Evolutionary conservation across 2,329 filamentous ascomycete genomes (phyloP), one percentile per base, ranked within the genome.

Genomic region (Trichophyton verrucosum): DNA sequence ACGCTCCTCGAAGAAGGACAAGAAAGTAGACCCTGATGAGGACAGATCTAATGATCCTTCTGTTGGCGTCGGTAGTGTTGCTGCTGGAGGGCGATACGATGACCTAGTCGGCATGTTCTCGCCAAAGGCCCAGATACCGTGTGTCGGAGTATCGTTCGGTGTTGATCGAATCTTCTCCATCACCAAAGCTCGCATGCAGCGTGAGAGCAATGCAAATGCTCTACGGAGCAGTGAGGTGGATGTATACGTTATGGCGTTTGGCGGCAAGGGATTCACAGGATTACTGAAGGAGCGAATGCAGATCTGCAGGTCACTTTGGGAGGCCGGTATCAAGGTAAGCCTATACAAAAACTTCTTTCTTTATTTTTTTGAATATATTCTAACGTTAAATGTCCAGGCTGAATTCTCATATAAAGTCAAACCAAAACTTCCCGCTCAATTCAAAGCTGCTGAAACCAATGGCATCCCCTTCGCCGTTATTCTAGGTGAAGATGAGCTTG

Each of bases 101-200:
- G 87, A 94, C 71, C 82, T 96, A 3, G 92, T 96, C 3, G 88
- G 88, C 76, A 96, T 96, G 89, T 96, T 96, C 78, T 86, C 84
- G 61, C 86, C 86, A 68, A 92, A 91, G 76, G 82, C 79, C 22
- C 86, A 91, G 71, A 90, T 96, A 61, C 92, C 89, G n/a, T 92
- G 89, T 67, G 88, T 94, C 4, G 89, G 89, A 64, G 88, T 95
- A 66, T 96, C 91, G 1, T 96, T 97, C 70, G 92, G 92, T 60
- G 89, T 96, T 57, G 92, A 97, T 74, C 86, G 92, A 67, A 96
- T 97, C 70, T 96, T 95, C 77, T 90, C 88, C 67, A 91, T 96
- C 70, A 89, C 87, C 65, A 91, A 95, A 74, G 86, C 89, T 11
- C 81, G 86, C 57, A 81, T 89, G 72, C 84, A 83, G 64, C 82